Percentiles rank a stretch among this genome's conserved stretches.
phyloP scores from a whole-genome alignment of 2,329 filamentous ascomycete species.

The Ceratocystis lukuohia region DNA sequence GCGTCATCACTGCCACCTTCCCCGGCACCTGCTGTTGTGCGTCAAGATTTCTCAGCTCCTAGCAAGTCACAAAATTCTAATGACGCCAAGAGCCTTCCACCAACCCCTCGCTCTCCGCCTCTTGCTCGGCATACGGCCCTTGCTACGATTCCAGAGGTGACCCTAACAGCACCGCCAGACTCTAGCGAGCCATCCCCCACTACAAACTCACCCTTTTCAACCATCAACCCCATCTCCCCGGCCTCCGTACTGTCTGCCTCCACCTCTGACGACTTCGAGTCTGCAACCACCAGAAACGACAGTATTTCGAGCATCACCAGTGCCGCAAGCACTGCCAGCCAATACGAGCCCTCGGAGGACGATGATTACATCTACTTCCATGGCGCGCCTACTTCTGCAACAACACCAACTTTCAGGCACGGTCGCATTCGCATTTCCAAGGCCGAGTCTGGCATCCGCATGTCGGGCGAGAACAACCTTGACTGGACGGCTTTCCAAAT shows the following conservation, averaged over 20 bases:
- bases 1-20: background rate
- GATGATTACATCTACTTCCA: conserved; percentile 37
- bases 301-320: conserved; percentile 11
- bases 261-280: background rate
- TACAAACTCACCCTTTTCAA: conserved; percentile 14
- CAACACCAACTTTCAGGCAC: conserved; percentile 38
- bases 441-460: conserved; percentile 27
- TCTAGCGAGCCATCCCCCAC: background rate
- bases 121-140: conserved; percentile 24
- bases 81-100: background rate
- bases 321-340: conserved; percentile 2
- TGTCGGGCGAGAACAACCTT: conserved; percentile 28
- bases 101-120: conserved; percentile 6
- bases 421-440: conserved; percentile 42
- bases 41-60: background rate
- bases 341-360: conserved; percentile 25
- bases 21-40: background rate
- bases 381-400: conserved; percentile 37
- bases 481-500: conserved; percentile 56
- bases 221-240: conserved; percentile 12
- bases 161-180: conserved; percentile 21
- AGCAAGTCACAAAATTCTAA: background rate
- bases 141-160: conserved; percentile 33
- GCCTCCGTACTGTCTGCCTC: conserved; percentile 8
- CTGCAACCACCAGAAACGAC: conserved; percentile 6